Evolutionary conservation across 495 filamentous ascomycete species (phyloP).

Genomic region (Xeromyces bisporus): DNA sequence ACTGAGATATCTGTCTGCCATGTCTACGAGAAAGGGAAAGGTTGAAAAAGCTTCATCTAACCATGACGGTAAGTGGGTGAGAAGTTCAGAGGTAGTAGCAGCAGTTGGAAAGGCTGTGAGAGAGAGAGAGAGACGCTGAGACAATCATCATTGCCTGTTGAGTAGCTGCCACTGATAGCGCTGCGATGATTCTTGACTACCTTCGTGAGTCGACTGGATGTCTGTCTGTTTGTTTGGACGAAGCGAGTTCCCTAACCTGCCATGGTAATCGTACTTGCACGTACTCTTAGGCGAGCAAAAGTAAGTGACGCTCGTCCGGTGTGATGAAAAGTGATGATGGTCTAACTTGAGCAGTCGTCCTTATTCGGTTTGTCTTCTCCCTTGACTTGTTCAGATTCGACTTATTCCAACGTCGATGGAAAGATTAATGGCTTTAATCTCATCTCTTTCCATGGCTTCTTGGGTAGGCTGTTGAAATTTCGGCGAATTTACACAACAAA

Average conservation of each 20-base stretch:
- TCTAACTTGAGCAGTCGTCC: conserved; percentile 30
- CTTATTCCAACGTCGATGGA: conserved; percentile 1
- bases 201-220: conserved; percentile 30
- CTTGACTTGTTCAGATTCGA: neutral
- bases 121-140: no score
- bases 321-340: no score
- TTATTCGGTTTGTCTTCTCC: conserved; percentile 31
- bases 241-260: no score
- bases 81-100: conserved; percentile 8
- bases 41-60: conserved; percentile 21
- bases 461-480: conserved; percentile 50
- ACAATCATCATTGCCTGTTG: no score
- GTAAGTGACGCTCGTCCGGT: conserved; percentile 20
- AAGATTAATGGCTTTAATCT: no score
- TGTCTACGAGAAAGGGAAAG: conserved; percentile 38
- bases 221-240: no score
- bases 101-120: no score
- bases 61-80: conserved; percentile 18
- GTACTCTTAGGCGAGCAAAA: conserved; percentile 35
- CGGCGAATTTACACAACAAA: conserved; percentile 48
- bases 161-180: conserved; percentile 12
- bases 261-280: neutral
- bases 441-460: no score
- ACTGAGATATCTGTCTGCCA: conserved; percentile 9
- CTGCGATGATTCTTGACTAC: conserved; percentile 35